Percentiles rank a stretch among this genome's conserved stretches.
Evolutionary conservation across 352 stramenopile genomes (phyloP).

Genomic region (Phytophthora colocasiae): DNA sequence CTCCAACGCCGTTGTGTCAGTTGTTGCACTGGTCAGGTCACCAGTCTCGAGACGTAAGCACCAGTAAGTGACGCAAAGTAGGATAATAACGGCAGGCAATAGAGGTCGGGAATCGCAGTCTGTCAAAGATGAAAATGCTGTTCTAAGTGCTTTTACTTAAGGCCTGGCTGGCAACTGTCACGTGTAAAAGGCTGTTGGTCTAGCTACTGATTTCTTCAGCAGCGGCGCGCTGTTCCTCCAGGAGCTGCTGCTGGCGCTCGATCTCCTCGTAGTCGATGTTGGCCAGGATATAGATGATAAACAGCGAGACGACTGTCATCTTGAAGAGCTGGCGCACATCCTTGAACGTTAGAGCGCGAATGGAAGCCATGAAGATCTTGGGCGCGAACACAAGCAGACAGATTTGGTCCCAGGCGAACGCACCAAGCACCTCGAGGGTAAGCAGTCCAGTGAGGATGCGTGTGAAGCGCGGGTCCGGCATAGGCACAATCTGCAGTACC

Average conservation of each 20-base stretch:
- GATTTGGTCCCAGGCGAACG: constrained; percentile 88
- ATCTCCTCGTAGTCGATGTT: constrained; percentile 93
- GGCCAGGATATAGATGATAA: constrained; percentile 88
- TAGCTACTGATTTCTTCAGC: constrained; percentile 54
- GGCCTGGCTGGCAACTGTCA: constrained; percentile 14
- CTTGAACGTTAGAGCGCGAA: constrained; percentile 78
- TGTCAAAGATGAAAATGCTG: constrained; percentile 18
- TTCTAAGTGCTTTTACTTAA: constrained; percentile 18
- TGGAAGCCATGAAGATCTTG: constrained; percentile 87
- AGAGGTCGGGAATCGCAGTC: constrained; percentile 25
- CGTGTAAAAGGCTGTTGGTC: constrained; percentile 7
- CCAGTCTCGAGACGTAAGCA: constrained; percentile 23
- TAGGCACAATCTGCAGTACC: constrained; percentile 92
- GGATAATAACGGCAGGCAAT: constrained; percentile 13
- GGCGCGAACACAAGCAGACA: constrained; percentile 87
- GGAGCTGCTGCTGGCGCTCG: constrained; percentile 85
- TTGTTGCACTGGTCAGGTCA: constrained; percentile 84
- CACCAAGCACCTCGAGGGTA: constrained; percentile 85
- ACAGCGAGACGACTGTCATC: constrained; percentile 82
- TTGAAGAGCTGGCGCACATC: constrained; percentile 86
- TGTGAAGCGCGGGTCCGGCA: constrained; percentile 89
- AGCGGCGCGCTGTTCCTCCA: constrained; percentile 59
- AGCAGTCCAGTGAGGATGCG: constrained; percentile 83
- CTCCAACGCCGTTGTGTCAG: constrained; percentile 79
- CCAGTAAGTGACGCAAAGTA: constrained; percentile 4